Percentiles rank a stretch among this genome's conserved stretches.
Conservation (phyloP, 2,329 filamentous ascomycete species). For the Aspergillus ruber region DNA sequence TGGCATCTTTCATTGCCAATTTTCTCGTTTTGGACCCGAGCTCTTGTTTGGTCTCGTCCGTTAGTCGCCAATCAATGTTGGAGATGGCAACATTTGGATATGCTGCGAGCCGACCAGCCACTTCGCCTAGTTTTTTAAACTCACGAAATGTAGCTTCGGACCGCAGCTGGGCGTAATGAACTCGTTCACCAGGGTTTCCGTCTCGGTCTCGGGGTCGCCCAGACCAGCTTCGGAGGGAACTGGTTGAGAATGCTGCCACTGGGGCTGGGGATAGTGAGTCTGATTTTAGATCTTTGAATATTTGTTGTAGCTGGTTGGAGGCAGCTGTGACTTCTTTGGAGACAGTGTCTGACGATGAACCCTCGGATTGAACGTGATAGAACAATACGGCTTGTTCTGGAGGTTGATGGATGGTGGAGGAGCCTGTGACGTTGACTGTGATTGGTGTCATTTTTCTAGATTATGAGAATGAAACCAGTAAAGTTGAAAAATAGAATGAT, state of each 20-base stretch:
- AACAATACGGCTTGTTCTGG: slow-evolving; percentile 11
- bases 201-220: slow-evolving; percentile 4
- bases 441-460: slow-evolving; percentile 11
- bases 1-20: slow-evolving; percentile 17
- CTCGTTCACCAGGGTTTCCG: slow-evolving; percentile 6
- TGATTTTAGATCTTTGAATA: slow-evolving; percentile 9
- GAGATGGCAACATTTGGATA: slow-evolving; percentile 16
- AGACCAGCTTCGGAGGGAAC: slow-evolving; percentile 3
- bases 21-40: slow-evolving; percentile 16
- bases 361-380: slow-evolving; percentile 5
- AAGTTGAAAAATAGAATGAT: background rate
- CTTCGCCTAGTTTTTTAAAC: slow-evolving; percentile 14
- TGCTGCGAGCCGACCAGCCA: slow-evolving; percentile 11
- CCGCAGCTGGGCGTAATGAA: slow-evolving; percentile 12
- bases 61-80: slow-evolving; percentile 19
- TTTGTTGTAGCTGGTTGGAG: slow-evolving; percentile 2
- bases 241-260: slow-evolving; percentile 12
- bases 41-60: slow-evolving; percentile 12
- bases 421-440: slow-evolving; percentile 8
- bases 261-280: slow-evolving; percentile 9
- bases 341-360: slow-evolving; percentile 4
- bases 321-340: slow-evolving; percentile 3
- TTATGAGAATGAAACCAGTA: background rate
- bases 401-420: slow-evolving; percentile 8
- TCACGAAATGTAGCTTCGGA: slow-evolving; percentile 19